Conservation (phyloP, 2,329 filamentous ascomycete species). For the Cytospora piceicola region DNA sequence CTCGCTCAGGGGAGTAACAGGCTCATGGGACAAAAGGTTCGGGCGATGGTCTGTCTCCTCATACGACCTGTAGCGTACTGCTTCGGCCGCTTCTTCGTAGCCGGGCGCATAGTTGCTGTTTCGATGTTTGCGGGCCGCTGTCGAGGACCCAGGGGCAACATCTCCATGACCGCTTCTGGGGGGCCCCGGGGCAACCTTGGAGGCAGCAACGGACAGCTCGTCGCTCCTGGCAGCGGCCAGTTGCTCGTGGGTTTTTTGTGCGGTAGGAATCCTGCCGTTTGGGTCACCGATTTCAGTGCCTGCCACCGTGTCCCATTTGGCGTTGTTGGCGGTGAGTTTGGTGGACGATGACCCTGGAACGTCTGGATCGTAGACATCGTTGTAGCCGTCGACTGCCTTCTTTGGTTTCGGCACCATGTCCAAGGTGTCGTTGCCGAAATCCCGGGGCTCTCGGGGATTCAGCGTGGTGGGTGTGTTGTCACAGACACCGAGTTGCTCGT, state of each 20-base stretch:
- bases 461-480: neutral
- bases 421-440: constrained; percentile 6
- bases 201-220: neutral
- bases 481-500: constrained; percentile 6
- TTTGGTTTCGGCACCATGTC: neutral
- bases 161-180: neutral
- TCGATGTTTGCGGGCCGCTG: constrained; percentile 8
- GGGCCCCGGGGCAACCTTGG: neutral
- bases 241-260: constrained; percentile 1
- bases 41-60: constrained; percentile 10
- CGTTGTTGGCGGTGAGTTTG: neutral
- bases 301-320: neutral
- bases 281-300: constrained; percentile 18
- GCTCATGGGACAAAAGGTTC: constrained; percentile 12
- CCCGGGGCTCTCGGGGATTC: neutral
- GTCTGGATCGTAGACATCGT: neutral
- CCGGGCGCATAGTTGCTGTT: constrained; percentile 22
- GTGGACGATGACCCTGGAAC: neutral
- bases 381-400: neutral
- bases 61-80: constrained; percentile 6
- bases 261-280: constrained; percentile 16
- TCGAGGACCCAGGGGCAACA: neutral
- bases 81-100: constrained; percentile 14
- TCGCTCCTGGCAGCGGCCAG: neutral
- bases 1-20: constrained; percentile 10